phyloP scores from a whole-genome alignment of 768 basidiomycete genomes.

The Lactarius evosmus region DNA sequence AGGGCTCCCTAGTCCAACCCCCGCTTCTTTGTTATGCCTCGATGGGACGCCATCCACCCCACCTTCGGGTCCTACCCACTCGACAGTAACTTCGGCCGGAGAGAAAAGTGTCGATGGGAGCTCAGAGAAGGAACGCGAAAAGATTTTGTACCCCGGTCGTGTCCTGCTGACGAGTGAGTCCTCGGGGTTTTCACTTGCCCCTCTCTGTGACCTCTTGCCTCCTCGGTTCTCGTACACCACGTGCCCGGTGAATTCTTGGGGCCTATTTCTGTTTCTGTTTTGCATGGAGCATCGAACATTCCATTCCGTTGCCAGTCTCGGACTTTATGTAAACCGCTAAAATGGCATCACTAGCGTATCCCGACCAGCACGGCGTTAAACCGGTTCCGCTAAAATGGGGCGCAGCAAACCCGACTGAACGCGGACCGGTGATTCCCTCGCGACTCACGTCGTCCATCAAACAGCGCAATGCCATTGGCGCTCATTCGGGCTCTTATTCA shows the following conservation, averaged over 20 bases:
- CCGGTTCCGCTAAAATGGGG: conserved; percentile 85
- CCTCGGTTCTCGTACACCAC: not conserved
- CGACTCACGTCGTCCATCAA: conserved; percentile 83
- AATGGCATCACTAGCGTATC: conserved; percentile 53
- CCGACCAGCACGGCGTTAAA: conserved; percentile 86
- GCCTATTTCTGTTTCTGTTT: not conserved
- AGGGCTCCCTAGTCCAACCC: conserved; percentile 32
- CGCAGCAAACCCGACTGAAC: conserved; percentile 53
- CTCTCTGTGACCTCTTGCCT: conserved; percentile 9
- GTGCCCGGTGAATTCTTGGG: not conserved
- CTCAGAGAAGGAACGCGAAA: conserved; percentile 66
- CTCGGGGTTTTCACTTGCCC: conserved; percentile 16
- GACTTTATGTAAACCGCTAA: conserved; percentile 2
- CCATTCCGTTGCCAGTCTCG: conserved; percentile 1
- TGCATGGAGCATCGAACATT: not conserved
- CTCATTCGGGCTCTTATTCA: conserved; percentile 90
- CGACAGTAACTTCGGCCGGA: conserved; percentile 14
- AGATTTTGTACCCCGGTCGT: conserved; percentile 72
- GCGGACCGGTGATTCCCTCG: conserved; percentile 88
- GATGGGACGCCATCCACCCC: conserved; percentile 34
- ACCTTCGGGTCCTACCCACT: conserved; percentile 28
- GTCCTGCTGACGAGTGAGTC: conserved; percentile 80
- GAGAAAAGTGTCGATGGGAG: conserved; percentile 23
- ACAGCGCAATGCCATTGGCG: conserved; percentile 89
- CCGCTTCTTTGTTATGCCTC: conserved; percentile 33